These are phyloP conservation scores for Candida dajiaensis DNA, from an alignment of 805 yeast species.

Conservation along the genomic window DNA sequence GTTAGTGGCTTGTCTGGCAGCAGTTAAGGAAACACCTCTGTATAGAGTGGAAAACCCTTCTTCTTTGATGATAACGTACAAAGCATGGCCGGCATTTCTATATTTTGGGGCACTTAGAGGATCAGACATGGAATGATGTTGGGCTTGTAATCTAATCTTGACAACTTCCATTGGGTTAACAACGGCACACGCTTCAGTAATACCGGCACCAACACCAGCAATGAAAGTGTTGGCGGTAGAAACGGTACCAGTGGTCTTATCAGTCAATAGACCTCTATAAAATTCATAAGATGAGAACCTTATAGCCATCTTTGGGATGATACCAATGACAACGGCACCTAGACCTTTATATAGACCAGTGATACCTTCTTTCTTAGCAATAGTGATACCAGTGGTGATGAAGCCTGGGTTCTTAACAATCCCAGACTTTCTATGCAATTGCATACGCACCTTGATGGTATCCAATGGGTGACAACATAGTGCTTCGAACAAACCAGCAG, in stretches of 20 bases:
- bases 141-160: slow-evolving; percentile 94
- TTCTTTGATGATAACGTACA: slow-evolving; percentile 74
- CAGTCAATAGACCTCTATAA: slow-evolving; percentile 64
- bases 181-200: slow-evolving; percentile 89
- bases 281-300: slow-evolving; percentile 92
- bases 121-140: slow-evolving; percentile 82
- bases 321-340: slow-evolving; percentile 96
- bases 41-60: slow-evolving; percentile 88
- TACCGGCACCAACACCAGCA: slow-evolving; percentile 97
- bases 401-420: slow-evolving; percentile 78
- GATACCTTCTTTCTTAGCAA: slow-evolving; percentile 74
- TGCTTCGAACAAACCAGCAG: slow-evolving; percentile 97
- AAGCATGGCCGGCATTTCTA: slow-evolving; percentile 89
- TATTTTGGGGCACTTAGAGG: slow-evolving; percentile 76
- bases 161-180: slow-evolving; percentile 98
- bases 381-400: slow-evolving; percentile 70
- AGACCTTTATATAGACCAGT: slow-evolving; percentile 89
- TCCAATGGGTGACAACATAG: slow-evolving; percentile 97
- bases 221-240: slow-evolving; percentile 71
- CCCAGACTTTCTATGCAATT: slow-evolving; percentile 68
- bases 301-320: slow-evolving; percentile 97
- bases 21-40: slow-evolving; percentile 93
- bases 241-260: slow-evolving; percentile 52
- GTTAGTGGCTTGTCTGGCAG: slow-evolving; percentile 96
- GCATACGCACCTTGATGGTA: slow-evolving; percentile 97